Evolutionary conservation across 768 basidiomycete genomes (phyloP), one percentile per base, ranked within the genome.

Genomic region (Tylopilus sp.): DNA sequence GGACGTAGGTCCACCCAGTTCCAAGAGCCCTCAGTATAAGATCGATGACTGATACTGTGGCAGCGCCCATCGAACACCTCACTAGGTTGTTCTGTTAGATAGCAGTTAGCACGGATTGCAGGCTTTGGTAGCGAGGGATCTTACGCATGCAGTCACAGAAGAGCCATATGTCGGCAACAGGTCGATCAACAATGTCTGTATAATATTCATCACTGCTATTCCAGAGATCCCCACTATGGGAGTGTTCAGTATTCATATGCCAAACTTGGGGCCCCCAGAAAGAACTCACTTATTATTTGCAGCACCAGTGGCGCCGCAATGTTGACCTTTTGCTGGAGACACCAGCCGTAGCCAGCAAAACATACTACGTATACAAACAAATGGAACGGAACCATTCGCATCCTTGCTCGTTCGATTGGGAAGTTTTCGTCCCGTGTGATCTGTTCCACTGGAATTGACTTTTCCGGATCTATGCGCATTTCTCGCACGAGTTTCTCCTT

Each of bases 101-200:
- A 38, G 30, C 10, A 22, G 40, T 37, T 19, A 37, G 43, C 13
- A 48, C 7, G 19, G 3, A 11, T 19, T n/a, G 11, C 17, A 7
- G 46, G 40, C 11, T n/a, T 21, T 22, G 19, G n/a, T 13, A 45
- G 4, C 22, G n/a, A n/a, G n/a, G n/a, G 28, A 37, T 77, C 85
- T 59, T 64, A 88, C 87, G 50, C 86, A 89, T 45, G 86, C 87
- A 2, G 84, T 86, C 9, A 87, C 76, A 7, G 86, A 81, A 12
- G 86, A 85, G 36, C 85, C 77, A 51, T 85, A 83, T 0, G 65
- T 58, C 4, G 86, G 86, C 7, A 79, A 69, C 30, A 87, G 72
- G 65, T 89, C 87, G 24, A 89, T 74, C 61, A 87, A 76, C 24
- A 89, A 69, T 0, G 86, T 87, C 56, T 84, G 82, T 1, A 74